Evolutionary conservation across 805 yeast genomes (phyloP), one percentile per base, ranked within the genome.

Genomic region (Crinitomyces ghanaensis): DNA sequence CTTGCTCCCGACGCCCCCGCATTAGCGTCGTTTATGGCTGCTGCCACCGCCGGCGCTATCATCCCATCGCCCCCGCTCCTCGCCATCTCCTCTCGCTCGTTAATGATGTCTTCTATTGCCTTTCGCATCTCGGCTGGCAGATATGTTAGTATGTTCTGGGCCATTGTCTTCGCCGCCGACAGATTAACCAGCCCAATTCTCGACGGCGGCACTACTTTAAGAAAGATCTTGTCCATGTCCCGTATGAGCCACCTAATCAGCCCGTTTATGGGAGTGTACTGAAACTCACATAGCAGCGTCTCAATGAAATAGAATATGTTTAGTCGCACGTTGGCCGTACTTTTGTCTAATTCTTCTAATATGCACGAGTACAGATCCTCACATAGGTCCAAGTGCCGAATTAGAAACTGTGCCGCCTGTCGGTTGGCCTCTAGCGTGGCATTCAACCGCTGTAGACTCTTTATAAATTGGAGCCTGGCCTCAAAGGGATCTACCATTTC

Each of bases 401-500:
- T 17, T 20, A 54, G 28, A 28, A 49, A 52, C 30, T 43, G 46
- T 4, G 49, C 42, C 7, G 48, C 49, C 2, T 23, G 32, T 19
- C 53, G 52, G 22, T 51, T 51, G 8, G 49, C 41, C 9, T 46
- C 36, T 1, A 42, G 37, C 1, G 84, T 68, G 0, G 94, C 86
- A 27, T 73, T 75, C 26, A 88, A 59, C 5, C 65, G 54, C 43
- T 74, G 67, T 35, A 86, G 62, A 28, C 74, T 69, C 45, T 75
- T 81, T 4, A 73, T 65, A 46, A 86, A 77, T 54, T 78, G 79
- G 29, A 83, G 59, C 38, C 88, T 68, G 4, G 86, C 85, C 49
- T 83, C 95, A 53, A 88, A 82, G 1, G 95, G 76, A 51, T 86
- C 95, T n/a, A n/a, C n/a, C 93, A 86, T 83, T 23, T 26, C 18